Evolutionary conservation across 1,139 yeast genomes (phyloP).

Genomic region (Suhomyces kunorum): DNA sequence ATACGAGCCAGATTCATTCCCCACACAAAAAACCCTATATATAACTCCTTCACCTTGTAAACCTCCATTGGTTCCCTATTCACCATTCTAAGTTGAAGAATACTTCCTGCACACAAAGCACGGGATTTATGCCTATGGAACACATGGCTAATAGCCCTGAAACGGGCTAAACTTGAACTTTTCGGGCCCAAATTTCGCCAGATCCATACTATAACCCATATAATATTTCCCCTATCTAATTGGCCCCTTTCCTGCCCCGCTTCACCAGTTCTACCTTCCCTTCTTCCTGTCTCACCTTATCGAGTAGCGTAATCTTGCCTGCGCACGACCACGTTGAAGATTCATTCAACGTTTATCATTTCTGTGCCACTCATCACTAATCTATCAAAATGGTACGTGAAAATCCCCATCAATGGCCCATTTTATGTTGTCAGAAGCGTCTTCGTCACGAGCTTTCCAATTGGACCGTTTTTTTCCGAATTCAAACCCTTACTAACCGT

Average conservation of each 20-base stretch:
- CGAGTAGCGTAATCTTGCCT: constrained; percentile 9
- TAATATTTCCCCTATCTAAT: neutral
- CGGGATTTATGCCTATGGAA: no score
- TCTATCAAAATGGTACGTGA: constrained; percentile 14
- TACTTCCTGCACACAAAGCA: neutral
- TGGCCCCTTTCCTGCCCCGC: neutral
- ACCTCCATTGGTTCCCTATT: no score
- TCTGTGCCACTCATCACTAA: constrained; percentile 7
- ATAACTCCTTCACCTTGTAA: no score
- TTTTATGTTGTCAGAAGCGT: neutral
- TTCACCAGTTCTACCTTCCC: neutral
- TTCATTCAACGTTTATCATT: constrained; percentile 10
- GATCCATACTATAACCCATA: neutral
- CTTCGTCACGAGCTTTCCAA: neutral
- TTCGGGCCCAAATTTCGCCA: neutral
- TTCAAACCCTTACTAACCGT: constrained; percentile 20
- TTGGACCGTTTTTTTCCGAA: neutral
- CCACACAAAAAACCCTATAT: no score
- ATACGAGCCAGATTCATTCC: no score
- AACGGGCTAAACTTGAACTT: neutral
- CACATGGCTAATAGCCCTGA: neutral
- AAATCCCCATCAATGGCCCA: neutral
- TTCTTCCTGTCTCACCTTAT: constrained; percentile 1
- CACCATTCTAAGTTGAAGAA: neutral
- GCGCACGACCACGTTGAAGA: constrained; percentile 12